A percentile compares a stretch with the other conserved stretches of the same genome.
Conservation (phyloP, 768 basidiomycete species). For the Tylopilus subfusipes region DNA sequence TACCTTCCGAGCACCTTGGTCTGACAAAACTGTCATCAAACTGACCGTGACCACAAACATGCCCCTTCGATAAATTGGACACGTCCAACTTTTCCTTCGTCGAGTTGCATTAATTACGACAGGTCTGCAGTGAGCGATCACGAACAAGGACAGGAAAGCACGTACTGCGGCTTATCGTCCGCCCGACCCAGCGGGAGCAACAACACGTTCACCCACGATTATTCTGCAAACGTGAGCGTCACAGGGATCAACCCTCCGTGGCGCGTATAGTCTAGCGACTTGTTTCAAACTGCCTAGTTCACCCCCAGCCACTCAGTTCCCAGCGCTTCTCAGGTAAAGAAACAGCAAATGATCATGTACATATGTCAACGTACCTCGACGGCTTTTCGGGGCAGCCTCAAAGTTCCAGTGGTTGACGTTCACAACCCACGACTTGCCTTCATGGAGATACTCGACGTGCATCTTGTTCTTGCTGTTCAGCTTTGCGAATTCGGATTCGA, state of each 20-base stretch:
- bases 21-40: slow-evolving; percentile 12
- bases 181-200: slow-evolving; percentile 93
- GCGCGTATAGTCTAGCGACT: slow-evolving; percentile 76
- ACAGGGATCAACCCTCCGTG: slow-evolving; percentile 96
- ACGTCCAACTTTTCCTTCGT: slow-evolving; percentile 94
- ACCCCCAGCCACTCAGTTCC: neutral
- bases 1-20: slow-evolving; percentile 34
- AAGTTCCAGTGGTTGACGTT: slow-evolving; percentile 90
- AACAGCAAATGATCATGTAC: no score
- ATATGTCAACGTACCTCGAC: slow-evolving; percentile 51
- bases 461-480: slow-evolving; percentile 82
- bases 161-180: slow-evolving; percentile 91
- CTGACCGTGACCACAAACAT: neutral
- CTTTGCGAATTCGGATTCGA: slow-evolving; percentile 79
- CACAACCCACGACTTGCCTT: slow-evolving; percentile 88
- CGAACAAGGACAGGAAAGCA: slow-evolving; percentile 12
- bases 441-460: slow-evolving; percentile 64
- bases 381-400: slow-evolving; percentile 79
- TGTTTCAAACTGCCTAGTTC: slow-evolving; percentile 51
- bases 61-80: slow-evolving; percentile 80
- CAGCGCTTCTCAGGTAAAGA: neutral
- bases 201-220: slow-evolving; percentile 79
- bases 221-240: slow-evolving; percentile 90
- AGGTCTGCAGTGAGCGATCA: neutral
- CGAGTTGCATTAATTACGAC: slow-evolving; percentile 46